A percentile compares a stretch with the other conserved stretches of the same genome.
Conservation (phyloP, 345 rosid genomes). For the Euclidium syriacum region DNA sequence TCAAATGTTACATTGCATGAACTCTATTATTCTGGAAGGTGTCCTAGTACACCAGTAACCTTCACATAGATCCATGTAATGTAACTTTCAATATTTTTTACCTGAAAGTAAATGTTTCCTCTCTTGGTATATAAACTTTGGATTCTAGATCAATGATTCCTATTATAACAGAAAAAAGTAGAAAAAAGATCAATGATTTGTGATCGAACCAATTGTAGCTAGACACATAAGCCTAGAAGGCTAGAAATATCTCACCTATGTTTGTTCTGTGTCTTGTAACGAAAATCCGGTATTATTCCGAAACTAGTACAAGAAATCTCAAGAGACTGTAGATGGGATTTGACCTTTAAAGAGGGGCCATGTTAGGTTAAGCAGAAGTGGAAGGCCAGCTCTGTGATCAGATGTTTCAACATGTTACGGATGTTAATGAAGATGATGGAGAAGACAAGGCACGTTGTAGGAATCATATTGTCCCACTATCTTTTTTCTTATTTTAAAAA, state of each 20-base stretch:
- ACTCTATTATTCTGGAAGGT: no score
- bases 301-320: background rate
- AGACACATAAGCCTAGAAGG: constrained; percentile 9
- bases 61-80: background rate
- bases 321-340: constrained; percentile 12
- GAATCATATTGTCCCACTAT: constrained; percentile 32
- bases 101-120: background rate
- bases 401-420: constrained; percentile 32
- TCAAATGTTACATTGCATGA: no score
- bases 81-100: background rate
- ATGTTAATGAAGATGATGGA: constrained; percentile 28
- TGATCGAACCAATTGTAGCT: background rate
- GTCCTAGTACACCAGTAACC: background rate
- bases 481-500: constrained; percentile 12
- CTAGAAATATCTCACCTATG: background rate
- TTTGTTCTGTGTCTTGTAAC: constrained; percentile 1
- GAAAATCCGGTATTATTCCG: background rate
- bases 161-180: background rate
- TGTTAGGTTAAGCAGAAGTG: constrained; percentile 33
- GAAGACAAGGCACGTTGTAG: constrained; percentile 32
- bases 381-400: constrained; percentile 29
- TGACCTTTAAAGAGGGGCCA: constrained; percentile 30
- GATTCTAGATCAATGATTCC: background rate
- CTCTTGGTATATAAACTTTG: background rate
- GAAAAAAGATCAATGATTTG: constrained; percentile 5